These are phyloP conservation scores for Clonostachys solani DNA, from an alignment of 2,329 filamentous ascomycete species.

Conservation along the genomic window DNA sequence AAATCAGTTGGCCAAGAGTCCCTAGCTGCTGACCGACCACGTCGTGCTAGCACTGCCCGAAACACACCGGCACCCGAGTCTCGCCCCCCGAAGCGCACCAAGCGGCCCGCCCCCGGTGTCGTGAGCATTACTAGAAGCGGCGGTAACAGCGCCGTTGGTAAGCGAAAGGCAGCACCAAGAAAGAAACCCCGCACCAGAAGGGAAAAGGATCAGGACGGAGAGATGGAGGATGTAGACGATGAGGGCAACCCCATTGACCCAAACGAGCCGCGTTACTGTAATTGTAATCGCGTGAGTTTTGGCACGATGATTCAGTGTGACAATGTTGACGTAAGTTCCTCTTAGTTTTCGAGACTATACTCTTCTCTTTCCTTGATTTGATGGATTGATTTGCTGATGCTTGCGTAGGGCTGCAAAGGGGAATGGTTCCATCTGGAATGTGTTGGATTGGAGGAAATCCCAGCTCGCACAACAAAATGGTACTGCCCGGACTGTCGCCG, in stretches of 20 bases:
- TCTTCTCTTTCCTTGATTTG: too few relatives aligned
- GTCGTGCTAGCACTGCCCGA: constrained; percentile 51
- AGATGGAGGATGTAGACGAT: constrained; percentile 58
- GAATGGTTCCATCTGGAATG: constrained; percentile 86
- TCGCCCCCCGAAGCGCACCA: constrained; percentile 48
- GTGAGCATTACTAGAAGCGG: constrained; percentile 60
- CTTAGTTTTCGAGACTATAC: not conserved
- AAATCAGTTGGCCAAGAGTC: constrained; percentile 49
- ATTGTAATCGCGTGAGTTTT: constrained; percentile 76
- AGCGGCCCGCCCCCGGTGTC: constrained; percentile 68
- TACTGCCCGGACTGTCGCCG: constrained; percentile 76
- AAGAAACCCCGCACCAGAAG: constrained; percentile 56
- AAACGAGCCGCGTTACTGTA: constrained; percentile 71
- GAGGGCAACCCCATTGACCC: constrained; percentile 69
- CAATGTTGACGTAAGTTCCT: constrained; percentile 65
- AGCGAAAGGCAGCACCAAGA: constrained; percentile 63
- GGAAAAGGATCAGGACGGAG: constrained; percentile 35
- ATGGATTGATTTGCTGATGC: constrained; percentile 8
- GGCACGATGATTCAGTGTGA: constrained; percentile 83
- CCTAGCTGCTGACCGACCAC: constrained; percentile 46
- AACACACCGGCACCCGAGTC: constrained; percentile 52
- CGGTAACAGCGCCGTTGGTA: constrained; percentile 64
- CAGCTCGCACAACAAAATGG: constrained; percentile 74
- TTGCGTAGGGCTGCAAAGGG: constrained; percentile 61
- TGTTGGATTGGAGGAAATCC: constrained; percentile 64